Evolutionary conservation across 2,329 filamentous ascomycete species (phyloP).

Genomic region (Metarhizium album): DNA sequence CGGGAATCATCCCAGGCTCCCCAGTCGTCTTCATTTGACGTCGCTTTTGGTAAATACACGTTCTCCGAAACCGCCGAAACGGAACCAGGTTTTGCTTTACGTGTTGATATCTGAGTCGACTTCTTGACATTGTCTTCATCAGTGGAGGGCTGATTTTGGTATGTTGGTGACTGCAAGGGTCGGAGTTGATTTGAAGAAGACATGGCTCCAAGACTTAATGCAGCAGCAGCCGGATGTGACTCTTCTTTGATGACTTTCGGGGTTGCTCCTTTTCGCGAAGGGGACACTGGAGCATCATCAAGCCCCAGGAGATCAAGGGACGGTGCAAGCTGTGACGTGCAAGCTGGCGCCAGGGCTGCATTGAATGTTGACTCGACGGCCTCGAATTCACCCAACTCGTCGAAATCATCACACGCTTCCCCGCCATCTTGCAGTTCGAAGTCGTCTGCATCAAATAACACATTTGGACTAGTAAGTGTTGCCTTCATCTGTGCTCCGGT

Average conservation of each 20-base stretch:
- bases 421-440: slow-evolving; percentile 31
- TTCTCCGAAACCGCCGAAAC: slow-evolving; percentile 3
- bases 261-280: slow-evolving; percentile 3
- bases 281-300: slow-evolving; percentile 18
- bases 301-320: slow-evolving; percentile 31
- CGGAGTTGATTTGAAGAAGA: slow-evolving; percentile 27
- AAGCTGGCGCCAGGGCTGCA: slow-evolving; percentile 9
- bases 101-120: slow-evolving; percentile 14
- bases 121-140: slow-evolving; percentile 37
- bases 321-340: slow-evolving; percentile 10
- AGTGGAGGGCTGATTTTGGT: slow-evolving; percentile 43
- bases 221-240: slow-evolving; percentile 5
- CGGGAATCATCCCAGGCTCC: slow-evolving; percentile 37
- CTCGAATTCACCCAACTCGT: slow-evolving; percentile 51
- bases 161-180: slow-evolving; percentile 40
- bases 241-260: background rate
- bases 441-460: slow-evolving; percentile 57
- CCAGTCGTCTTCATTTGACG: slow-evolving; percentile 35
- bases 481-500: slow-evolving; percentile 15
- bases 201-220: slow-evolving; percentile 19
- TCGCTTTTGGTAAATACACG: slow-evolving; percentile 1
- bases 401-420: slow-evolving; percentile 37
- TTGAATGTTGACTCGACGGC: slow-evolving; percentile 21
- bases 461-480: slow-evolving; percentile 32
- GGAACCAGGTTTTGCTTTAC: background rate